Base-by-base conservation (phyloP, 768 basidiomycete species). In the Artomyces pyxidatus region DNA sequence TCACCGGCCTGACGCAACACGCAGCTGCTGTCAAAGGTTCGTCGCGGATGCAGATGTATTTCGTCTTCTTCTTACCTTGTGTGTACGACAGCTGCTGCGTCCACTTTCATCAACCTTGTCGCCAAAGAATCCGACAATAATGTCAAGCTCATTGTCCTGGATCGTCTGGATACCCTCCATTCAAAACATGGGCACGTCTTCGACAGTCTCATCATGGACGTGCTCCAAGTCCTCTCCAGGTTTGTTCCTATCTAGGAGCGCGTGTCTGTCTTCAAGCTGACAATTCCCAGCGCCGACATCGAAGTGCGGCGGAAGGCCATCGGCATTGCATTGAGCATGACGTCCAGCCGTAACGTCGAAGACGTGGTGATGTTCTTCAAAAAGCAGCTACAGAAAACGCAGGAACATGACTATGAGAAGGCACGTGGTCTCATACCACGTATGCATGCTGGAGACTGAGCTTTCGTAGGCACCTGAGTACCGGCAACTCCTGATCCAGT, bases 51-150 rank as follows among this genome's bases (percentile, higher is more conserved):
- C n/a, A n/a, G n/a, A n/a, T n/a, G n/a, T n/a, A n/a, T n/a, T n/a
- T n/a, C n/a, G n/a, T n/a, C n/a, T n/a, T n/a, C n/a, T n/a, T n/a
- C n/a, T n/a, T n/a, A n/a, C n/a, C n/a, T n/a, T n/a, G n/a, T n/a
- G n/a, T n/a, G n/a, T n/a, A n/a, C 11, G 12, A 30, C 51, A 95
- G 94, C 95, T 53, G 88, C 93, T 42, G 94, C 93, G 3, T 79
- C 83, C 8, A 87, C 80, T 55, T 82, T 95, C 55, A 89, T 96
- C 59, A 87, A 80, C 55, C 80, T 98, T 40, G 83, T 93, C 51
- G 75, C 86, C 64, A 95, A 94, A 68, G 95, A 98, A 67, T 91
- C 93, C 1, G 95, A 98, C 70, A 99, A 98, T 69, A 99, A 99
- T 59, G 95, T 97, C 66, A 98, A 97, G 67, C 78, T 97, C 39